These are phyloP conservation scores for Curvularia eragrostidis DNA, from an alignment of 2,329 filamentous ascomycete species.

Conservation along the genomic window DNA sequence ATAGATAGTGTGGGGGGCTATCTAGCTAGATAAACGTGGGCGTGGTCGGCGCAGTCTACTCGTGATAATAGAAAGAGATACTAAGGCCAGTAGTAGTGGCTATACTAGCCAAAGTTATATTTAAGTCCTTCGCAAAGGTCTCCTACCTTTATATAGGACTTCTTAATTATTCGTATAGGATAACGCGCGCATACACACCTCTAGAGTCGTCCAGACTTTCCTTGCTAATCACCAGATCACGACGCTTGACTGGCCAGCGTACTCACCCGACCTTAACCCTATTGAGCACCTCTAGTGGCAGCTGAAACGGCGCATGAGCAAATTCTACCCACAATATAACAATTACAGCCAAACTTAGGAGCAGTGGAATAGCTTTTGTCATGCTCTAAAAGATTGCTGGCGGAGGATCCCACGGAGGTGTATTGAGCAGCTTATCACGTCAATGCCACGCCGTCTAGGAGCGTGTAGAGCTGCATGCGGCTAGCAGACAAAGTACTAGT, in stretches of 20 bases:
- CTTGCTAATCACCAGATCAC: constrained; percentile 24
- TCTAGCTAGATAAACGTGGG: constrained; percentile 15
- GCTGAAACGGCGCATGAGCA: constrained; percentile 30
- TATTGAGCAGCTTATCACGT: constrained; percentile 16
- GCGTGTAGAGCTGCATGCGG: constrained; percentile 11
- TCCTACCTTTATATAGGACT: constrained; percentile 13
- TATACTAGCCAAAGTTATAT: constrained; percentile 22
- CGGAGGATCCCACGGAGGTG: constrained; percentile 10
- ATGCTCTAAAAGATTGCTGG: constrained; percentile 22
- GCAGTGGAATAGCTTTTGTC: constrained; percentile 20
- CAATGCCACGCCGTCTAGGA: constrained; percentile 16
- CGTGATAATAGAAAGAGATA: not conserved
- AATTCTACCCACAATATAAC: constrained; percentile 27
- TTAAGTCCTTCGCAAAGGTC: constrained; percentile 15
- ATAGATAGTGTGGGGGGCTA: constrained; percentile 28
- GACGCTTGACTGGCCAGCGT: constrained; percentile 29
- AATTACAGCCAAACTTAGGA: constrained; percentile 12
- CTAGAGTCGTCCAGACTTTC: constrained; percentile 14
- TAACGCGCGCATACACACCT: constrained; percentile 30
- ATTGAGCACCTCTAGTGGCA: constrained; percentile 37
- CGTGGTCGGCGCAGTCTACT: not conserved
- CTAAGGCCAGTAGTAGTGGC: not conserved
- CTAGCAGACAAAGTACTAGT: constrained; percentile 23
- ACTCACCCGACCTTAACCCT: constrained; percentile 37
- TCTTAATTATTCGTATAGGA: constrained; percentile 30